Evolutionary conservation across 2,329 filamentous ascomycete genomes (phyloP).

Genomic region (Ophiosphaerella herpotricha): DNA sequence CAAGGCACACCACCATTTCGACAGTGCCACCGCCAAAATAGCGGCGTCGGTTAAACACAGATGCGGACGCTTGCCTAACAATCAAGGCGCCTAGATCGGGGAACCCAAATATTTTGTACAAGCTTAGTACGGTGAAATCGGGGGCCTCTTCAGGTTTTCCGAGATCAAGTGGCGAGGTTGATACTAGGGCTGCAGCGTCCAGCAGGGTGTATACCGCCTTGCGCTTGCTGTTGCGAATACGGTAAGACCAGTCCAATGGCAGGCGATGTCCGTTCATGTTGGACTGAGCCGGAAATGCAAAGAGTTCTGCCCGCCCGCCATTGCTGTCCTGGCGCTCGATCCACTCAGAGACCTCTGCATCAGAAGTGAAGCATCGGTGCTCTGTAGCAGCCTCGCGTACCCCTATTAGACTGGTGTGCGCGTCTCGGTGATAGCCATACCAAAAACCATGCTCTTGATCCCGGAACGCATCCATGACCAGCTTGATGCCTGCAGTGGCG

Average conservation of each 20-base stretch:
- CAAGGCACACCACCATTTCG: constrained; percentile 80
- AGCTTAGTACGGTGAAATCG: constrained; percentile 85
- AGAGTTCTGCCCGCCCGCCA: constrained; percentile 51
- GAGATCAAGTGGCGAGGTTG: constrained; percentile 77
- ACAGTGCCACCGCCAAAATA: constrained; percentile 97
- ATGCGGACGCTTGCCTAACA: constrained; percentile 71
- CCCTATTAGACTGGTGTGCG: constrained; percentile 86
- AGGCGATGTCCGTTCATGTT: constrained; percentile 85
- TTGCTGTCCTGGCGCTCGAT: constrained; percentile 48
- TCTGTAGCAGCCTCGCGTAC: constrained; percentile 69
- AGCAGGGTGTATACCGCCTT: constrained; percentile 68
- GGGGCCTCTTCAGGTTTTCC: constrained; percentile 65
- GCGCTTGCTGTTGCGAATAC: constrained; percentile 49
- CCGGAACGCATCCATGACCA: constrained; percentile 78
- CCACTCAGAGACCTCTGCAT: constrained; percentile 69
- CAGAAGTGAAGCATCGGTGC: constrained; percentile 68
- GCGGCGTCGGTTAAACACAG: constrained; percentile 66
- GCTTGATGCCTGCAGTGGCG: constrained; percentile 86
- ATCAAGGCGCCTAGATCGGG: constrained; percentile 87
- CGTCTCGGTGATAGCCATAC: constrained; percentile 81
- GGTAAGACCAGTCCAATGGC: constrained; percentile 69
- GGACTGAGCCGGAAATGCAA: constrained; percentile 89
- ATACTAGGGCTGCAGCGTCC: constrained; percentile 81
- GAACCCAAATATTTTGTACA: constrained; percentile 99
- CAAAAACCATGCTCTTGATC: constrained; percentile 71